These are phyloP conservation scores for Leishmania aethiopica DNA, from an alignment of 208 protist species.

Conservation along the genomic window DNA sequence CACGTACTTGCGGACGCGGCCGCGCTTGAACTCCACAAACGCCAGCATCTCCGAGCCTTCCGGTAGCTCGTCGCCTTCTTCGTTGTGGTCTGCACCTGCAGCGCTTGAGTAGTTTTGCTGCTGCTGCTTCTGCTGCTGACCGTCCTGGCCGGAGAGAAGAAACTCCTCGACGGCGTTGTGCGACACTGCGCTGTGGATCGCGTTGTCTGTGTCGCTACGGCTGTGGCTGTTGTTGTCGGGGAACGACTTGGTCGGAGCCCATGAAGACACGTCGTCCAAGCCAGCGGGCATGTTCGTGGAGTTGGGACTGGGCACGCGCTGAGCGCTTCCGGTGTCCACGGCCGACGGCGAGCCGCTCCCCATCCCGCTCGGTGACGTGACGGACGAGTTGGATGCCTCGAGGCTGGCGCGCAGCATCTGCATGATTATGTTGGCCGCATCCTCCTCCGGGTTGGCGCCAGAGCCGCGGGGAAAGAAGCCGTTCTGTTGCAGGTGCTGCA, in stretches of 20 bases:
- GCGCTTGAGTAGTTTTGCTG: constrained; percentile 4
- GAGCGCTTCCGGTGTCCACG: neutral
- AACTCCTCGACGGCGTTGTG: constrained; percentile 33
- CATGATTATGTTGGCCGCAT: constrained; percentile 38
- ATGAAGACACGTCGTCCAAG: neutral
- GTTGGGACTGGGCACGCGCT: constrained; percentile 1
- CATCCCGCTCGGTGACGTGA: constrained; percentile 5
- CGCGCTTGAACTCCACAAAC: constrained; percentile 89
- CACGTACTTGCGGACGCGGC: constrained; percentile 76
- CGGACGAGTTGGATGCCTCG: constrained; percentile 12
- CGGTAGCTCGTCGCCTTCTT: constrained; percentile 22
- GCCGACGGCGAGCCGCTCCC: neutral
- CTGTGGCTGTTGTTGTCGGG: neutral
- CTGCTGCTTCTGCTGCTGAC: constrained; percentile 6
- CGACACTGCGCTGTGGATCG: constrained; percentile 17
- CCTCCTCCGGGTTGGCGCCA: constrained; percentile 28
- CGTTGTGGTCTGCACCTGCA: neutral
- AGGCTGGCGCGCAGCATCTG: constrained; percentile 30
- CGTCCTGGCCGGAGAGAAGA: constrained; percentile 18
- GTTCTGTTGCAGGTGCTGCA: constrained; percentile 49
- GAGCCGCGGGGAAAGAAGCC: constrained; percentile 39
- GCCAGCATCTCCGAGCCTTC: constrained; percentile 50
- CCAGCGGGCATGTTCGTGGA: constrained; percentile 1
- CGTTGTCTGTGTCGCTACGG: neutral
- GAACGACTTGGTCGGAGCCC: constrained; percentile 5